A percentile compares a stretch with the other conserved stretches of the same genome.
These are phyloP conservation scores for Lipomyces yamadae DNA, from an alignment of 805 yeast species.

Conservation along the genomic window DNA sequence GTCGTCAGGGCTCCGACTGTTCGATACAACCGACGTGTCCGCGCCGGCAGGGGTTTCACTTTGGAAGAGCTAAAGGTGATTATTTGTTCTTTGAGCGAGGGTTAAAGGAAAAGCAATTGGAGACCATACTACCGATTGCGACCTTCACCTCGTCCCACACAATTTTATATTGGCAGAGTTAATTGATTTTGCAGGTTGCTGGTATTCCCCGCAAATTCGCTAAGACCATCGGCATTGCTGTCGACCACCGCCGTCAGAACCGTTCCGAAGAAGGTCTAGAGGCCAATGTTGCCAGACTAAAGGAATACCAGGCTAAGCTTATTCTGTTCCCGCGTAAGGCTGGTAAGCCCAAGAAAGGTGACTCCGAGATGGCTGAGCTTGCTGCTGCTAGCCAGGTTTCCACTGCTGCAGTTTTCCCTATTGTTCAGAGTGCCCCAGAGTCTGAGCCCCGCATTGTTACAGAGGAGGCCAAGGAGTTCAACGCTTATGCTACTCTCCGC, in stretches of 20 bases:
- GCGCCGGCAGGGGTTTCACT: conserved; percentile 99
- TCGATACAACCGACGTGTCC: conserved; percentile 98
- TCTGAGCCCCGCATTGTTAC: conserved; percentile 85
- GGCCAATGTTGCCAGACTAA: conserved; percentile 92
- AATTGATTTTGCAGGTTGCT: conserved; percentile 60
- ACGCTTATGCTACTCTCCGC: conserved; percentile 94
- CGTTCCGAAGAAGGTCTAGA: conserved; percentile 94
- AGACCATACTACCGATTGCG: not conserved
- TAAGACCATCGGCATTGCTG: conserved; percentile 97
- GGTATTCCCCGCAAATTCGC: conserved; percentile 94
- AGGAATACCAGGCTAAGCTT: conserved; percentile 94
- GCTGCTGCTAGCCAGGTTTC: conserved; percentile 70
- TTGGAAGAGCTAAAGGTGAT: conserved; percentile 84
- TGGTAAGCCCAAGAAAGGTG: conserved; percentile 60
- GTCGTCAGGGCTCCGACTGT: conserved; percentile 98
- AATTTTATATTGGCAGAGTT: not conserved
- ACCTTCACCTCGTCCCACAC: not conserved
- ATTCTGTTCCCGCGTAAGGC: conserved; percentile 93
- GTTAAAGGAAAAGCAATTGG: not conserved
- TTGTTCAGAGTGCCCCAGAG: conserved; percentile 75
- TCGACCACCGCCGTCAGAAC: conserved; percentile 99
- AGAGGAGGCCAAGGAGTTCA: conserved; percentile 65
- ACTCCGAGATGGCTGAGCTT: conserved; percentile 64
- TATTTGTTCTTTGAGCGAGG: not conserved
- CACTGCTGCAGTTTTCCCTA: conserved; percentile 81